Percentiles rank a stretch among this genome's conserved stretches.
Conservation (phyloP, 805 yeast genomes). For the Sugiyamaella smithiae region DNA sequence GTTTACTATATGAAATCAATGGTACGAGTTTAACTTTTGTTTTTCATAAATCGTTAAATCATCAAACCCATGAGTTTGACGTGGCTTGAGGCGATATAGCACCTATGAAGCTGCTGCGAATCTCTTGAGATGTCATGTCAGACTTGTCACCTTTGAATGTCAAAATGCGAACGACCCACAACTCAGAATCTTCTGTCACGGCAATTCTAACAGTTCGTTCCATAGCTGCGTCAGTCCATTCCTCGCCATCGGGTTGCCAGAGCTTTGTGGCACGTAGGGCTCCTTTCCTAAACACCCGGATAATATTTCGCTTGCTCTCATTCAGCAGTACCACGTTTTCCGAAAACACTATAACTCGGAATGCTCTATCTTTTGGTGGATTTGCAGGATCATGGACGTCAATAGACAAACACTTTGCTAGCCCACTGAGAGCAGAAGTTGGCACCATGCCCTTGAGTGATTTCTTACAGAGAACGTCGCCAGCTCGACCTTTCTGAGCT, state of each 20-base stretch:
- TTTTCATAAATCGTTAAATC: no score
- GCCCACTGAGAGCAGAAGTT: not conserved
- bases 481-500: conserved; percentile 10
- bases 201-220: not conserved
- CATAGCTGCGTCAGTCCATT: not conserved
- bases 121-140: not conserved
- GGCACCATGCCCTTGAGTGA: not conserved
- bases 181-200: not conserved
- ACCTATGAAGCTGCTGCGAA: not conserved
- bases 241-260: not conserved
- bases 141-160: not conserved
- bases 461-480: conserved; percentile 17
- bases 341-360: conserved; percentile 17
- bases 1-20: no score
- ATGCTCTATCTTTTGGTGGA: conserved; percentile 12
- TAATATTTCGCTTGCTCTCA: conserved; percentile 13
- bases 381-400: conserved; percentile 8
- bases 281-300: conserved; percentile 1
- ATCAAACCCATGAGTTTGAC: not conserved
- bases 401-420: conserved; percentile 7
- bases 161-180: not conserved
- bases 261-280: conserved; percentile 2
- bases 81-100: not conserved
- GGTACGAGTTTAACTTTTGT: no score
- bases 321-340: conserved; percentile 13